Percentiles rank a stretch among this genome's conserved stretches.
These are phyloP conservation scores for Coelastrella sp. DNA, from an alignment of 139 green algal genomes.

Conservation along the genomic window DNA sequence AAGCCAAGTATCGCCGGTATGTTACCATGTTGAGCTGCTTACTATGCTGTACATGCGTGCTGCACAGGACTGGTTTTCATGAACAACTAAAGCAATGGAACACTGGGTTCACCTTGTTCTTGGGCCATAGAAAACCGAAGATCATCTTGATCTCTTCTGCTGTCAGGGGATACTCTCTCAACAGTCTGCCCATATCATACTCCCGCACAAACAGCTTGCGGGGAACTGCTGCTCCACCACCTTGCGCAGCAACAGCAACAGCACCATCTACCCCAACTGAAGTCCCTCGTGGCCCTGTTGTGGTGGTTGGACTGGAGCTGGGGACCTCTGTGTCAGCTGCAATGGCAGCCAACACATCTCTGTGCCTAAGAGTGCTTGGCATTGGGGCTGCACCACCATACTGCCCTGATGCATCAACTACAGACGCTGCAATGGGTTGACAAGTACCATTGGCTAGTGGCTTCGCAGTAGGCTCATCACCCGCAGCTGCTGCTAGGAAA, in stretches of 20 bases:
- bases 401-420: not conserved
- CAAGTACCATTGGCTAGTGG: no score
- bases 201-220: slow-evolving; percentile 46
- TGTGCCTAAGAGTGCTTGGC: not conserved
- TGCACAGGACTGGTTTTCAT: not conserved
- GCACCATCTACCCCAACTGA: not conserved
- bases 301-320: slow-evolving; percentile 10
- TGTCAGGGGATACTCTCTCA: slow-evolving; percentile 60
- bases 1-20: no score
- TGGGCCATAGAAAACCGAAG: slow-evolving; percentile 47
- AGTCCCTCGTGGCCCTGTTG: not conserved
- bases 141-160: slow-evolving; percentile 58
- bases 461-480: no score
- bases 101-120: slow-evolving; percentile 39
- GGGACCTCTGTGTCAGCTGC: slow-evolving; percentile 9
- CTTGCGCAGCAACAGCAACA: not conserved
- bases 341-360: not conserved
- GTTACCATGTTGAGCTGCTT: no score
- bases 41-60: not conserved
- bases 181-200: slow-evolving; percentile 60
- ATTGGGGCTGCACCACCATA: no score
- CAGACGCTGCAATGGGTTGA: not conserved
- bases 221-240: not conserved
- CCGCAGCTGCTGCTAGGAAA: slow-evolving; percentile 23
- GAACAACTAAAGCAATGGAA: no score